Conservation (phyloP, 148 eudicot genomes). For the Rhododendron kiyosumense region DNA sequence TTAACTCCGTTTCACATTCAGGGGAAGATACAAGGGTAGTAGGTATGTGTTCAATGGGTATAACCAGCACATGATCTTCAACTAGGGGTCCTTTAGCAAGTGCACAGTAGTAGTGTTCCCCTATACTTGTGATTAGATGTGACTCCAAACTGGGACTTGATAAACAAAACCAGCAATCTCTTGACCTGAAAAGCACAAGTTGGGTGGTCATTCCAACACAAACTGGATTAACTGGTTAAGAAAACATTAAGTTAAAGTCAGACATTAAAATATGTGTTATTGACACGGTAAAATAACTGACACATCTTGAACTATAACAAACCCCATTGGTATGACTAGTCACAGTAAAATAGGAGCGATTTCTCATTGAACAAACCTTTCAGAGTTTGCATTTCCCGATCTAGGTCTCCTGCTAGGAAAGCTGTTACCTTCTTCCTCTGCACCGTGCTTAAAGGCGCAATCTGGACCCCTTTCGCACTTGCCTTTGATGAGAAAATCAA, state of each 20-base stretch:
- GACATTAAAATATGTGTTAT: not conserved
- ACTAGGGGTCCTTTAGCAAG: slow-evolving; percentile 89
- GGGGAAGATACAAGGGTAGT: slow-evolving; percentile 57
- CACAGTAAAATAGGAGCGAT: not conserved
- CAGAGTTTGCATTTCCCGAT: slow-evolving; percentile 36
- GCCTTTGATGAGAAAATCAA: slow-evolving; percentile 90
- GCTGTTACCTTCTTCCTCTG: slow-evolving; percentile 58
- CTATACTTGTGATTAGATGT: slow-evolving; percentile 75
- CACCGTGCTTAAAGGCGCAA: slow-evolving; percentile 73
- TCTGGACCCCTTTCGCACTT: slow-evolving; percentile 92
- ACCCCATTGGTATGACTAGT: not conserved
- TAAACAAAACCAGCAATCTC: slow-evolving; percentile 97
- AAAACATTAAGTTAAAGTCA: not conserved
- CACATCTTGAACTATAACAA: slow-evolving; percentile 7
- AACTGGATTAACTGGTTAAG: not conserved
- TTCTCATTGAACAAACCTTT: slow-evolving; percentile 40
- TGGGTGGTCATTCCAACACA: not conserved
- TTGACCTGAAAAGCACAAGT: slow-evolving; percentile 47
- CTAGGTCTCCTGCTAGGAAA: slow-evolving; percentile 38
- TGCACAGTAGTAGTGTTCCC: slow-evolving; percentile 78
- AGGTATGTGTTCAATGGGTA: slow-evolving; percentile 76
- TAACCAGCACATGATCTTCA: slow-evolving; percentile 72
- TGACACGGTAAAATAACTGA: not conserved
- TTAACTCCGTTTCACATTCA: slow-evolving; percentile 67
- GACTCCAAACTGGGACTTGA: slow-evolving; percentile 83